Evolutionary conservation across 148 eudicot species (phyloP).

Genomic region (Camellia lanceoleosa): DNA sequence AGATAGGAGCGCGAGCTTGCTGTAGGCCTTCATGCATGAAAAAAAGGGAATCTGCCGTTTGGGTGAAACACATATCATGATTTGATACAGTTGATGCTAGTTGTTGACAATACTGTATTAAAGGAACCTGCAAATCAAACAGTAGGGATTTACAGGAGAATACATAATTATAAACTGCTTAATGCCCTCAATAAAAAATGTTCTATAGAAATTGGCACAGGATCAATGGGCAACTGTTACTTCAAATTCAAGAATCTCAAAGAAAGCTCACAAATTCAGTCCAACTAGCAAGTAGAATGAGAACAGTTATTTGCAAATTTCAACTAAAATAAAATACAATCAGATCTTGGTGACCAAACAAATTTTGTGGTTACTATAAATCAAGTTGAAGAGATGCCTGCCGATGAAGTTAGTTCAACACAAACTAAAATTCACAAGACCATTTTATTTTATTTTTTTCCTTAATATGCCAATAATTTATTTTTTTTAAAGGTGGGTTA

Average conservation of each 20-base stretch:
- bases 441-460: neutral
- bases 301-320: neutral
- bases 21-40: conserved; percentile 97
- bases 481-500: neutral
- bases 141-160: conserved; percentile 2
- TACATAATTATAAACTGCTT: neutral
- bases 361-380: too few species aligned
- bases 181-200: too few species aligned
- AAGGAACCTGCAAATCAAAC: conserved; percentile 68
- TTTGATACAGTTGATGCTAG: conserved; percentile 86
- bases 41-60: conserved; percentile 92
- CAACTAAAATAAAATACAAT: neutral
- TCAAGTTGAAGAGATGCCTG: neutral
- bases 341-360: neutral
- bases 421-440: neutral
- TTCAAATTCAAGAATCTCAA: neutral
- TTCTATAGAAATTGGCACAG: neutral
- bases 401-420: neutral
- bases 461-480: too few species aligned
- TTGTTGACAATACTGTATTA: conserved; percentile 91
- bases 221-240: neutral
- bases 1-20: conserved; percentile 98
- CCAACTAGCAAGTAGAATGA: neutral
- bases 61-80: conserved; percentile 96
- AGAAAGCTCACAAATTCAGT: neutral